These are phyloP conservation scores for Paragyromitra xinjiangensis DNA, from an alignment of 495 filamentous ascomycete species.

Conservation along the genomic window DNA sequence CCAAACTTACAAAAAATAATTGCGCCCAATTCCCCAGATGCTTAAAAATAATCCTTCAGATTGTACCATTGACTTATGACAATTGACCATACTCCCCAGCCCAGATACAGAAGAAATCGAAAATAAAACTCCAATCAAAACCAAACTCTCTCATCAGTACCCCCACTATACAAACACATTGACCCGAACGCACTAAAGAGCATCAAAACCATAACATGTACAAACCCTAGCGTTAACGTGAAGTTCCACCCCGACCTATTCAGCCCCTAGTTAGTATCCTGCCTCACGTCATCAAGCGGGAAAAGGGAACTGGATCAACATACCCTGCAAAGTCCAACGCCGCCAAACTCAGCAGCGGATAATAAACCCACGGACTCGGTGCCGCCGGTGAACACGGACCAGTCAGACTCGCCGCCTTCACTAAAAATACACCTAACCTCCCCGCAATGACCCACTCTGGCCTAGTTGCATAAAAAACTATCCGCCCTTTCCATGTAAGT, in stretches of 20 bases:
- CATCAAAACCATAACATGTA: constrained; percentile 39
- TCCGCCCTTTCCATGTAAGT: constrained; percentile 39
- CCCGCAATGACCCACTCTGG: constrained; percentile 56
- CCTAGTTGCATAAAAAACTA: constrained; percentile 40
- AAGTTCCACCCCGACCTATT: constrained; percentile 23
- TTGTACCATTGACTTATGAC: background rate
- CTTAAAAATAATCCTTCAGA: background rate
- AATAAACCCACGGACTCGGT: constrained; percentile 67
- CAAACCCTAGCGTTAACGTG: constrained; percentile 41
- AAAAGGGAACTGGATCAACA: background rate
- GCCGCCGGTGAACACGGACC: constrained; percentile 71
- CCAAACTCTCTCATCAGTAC: background rate
- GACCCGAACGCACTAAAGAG: constrained; percentile 36
- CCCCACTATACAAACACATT: constrained; percentile 37
- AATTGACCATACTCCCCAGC: background rate
- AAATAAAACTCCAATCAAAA: background rate
- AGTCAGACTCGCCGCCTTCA: constrained; percentile 66
- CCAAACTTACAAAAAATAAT: background rate
- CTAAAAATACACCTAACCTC: constrained; percentile 64
- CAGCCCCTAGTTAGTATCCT: constrained; percentile 5
- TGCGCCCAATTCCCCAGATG: constrained; percentile 7
- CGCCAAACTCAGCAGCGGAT: constrained; percentile 69
- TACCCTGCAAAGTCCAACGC: constrained; percentile 62
- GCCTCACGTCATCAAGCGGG: background rate
- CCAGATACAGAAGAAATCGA: constrained; percentile 1